Conservation (phyloP, 2,329 filamentous ascomycete genomes). For the Penicillium oxalicum region DNA sequence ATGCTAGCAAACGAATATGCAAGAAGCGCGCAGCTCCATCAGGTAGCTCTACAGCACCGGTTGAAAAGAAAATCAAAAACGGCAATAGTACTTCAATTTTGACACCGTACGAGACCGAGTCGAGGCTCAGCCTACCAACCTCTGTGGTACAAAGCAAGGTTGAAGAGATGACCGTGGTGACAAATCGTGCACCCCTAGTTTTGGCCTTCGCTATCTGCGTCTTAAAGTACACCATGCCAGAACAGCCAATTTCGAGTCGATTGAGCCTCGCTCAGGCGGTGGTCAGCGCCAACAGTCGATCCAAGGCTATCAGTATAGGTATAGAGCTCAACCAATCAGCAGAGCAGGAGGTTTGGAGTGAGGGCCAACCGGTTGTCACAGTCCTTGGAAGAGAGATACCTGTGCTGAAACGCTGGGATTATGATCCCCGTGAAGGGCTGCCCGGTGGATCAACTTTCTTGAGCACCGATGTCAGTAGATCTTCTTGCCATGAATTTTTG, state of each 20-base stretch:
- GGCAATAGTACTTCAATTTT: slow-evolving; percentile 4
- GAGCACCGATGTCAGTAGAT: not conserved
- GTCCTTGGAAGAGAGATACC: slow-evolving; percentile 68
- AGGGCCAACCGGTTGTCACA: slow-evolving; percentile 66
- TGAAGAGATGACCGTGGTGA: slow-evolving; percentile 54
- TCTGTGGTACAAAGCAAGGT: slow-evolving; percentile 49
- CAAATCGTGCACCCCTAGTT: slow-evolving; percentile 76
- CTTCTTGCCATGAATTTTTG: slow-evolving; percentile 10
- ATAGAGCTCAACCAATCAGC: slow-evolving; percentile 60
- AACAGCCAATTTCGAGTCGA: slow-evolving; percentile 76
- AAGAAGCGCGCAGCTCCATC: slow-evolving; percentile 49
- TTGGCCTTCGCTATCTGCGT: slow-evolving; percentile 72
- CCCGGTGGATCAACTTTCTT: slow-evolving; percentile 1
- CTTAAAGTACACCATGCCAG: slow-evolving; percentile 74
- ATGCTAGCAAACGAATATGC: slow-evolving; percentile 50
- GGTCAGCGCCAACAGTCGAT: slow-evolving; percentile 72
- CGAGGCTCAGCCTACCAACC: slow-evolving; percentile 29
- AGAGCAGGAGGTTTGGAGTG: slow-evolving; percentile 65
- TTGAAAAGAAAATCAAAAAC: slow-evolving; percentile 35
- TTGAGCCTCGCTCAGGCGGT: slow-evolving; percentile 78
- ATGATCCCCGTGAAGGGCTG: slow-evolving; percentile 52
- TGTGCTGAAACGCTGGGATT: slow-evolving; percentile 72
- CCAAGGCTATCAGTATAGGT: slow-evolving; percentile 69
- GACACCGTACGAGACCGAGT: slow-evolving; percentile 32
- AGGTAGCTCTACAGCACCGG: slow-evolving; percentile 25